Conservation (phyloP, 805 yeast genomes). For the Lipomyces chichibuensis region DNA sequence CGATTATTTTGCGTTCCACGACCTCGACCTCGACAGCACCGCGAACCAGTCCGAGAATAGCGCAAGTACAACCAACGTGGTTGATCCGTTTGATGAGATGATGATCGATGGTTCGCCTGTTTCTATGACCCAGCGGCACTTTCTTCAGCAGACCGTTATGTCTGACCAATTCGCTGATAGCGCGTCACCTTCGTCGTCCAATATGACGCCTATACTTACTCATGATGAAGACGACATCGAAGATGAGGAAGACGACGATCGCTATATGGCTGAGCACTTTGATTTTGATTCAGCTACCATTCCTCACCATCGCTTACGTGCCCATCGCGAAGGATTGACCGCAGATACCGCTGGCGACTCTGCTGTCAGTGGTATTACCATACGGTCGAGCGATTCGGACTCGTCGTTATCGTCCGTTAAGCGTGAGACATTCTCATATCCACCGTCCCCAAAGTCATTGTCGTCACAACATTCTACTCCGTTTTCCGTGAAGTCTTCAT, state of each 20-base stretch:
- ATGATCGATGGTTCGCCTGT: slow-evolving; percentile 5
- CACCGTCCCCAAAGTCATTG: slow-evolving; percentile 31
- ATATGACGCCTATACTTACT: slow-evolving; percentile 24
- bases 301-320: slow-evolving; percentile 5
- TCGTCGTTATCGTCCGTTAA: slow-evolving; percentile 23
- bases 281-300: slow-evolving; percentile 30
- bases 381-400: slow-evolving; percentile 27
- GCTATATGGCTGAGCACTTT: slow-evolving; percentile 30
- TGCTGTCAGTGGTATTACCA: slow-evolving; percentile 7
- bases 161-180: neutral
- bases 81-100: slow-evolving; percentile 6
- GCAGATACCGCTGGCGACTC: neutral
- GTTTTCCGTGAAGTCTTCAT: neutral
- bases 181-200: slow-evolving; percentile 11
- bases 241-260: slow-evolving; percentile 23
- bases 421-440: slow-evolving; percentile 22
- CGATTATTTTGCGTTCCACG: slow-evolving; percentile 28
- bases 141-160: neutral
- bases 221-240: slow-evolving; percentile 29
- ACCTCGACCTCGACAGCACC: slow-evolving; percentile 22
- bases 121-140: slow-evolving; percentile 6
- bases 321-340: neutral
- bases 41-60: neutral
- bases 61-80: neutral
- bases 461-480: slow-evolving; percentile 25